Conservation (phyloP, 148 eudicot species). For the Pouteria glomerata region DNA sequence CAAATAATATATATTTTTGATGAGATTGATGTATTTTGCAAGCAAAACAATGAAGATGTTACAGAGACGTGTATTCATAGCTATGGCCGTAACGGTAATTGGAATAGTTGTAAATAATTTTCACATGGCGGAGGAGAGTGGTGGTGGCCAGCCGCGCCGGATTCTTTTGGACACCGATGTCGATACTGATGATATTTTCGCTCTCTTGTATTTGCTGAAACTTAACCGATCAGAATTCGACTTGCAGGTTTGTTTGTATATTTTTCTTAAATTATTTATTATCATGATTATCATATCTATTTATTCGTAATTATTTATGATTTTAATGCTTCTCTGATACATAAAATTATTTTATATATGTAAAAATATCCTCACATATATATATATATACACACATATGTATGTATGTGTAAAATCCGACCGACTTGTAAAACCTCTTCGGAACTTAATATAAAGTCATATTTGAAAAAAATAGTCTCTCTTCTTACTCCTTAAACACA, state of each 20-base stretch:
- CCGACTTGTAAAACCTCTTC: no score
- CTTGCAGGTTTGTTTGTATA: slow-evolving; percentile 30
- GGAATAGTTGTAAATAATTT: slow-evolving; percentile 2
- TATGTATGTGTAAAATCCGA: no score
- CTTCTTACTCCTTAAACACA: no score
- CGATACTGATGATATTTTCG: slow-evolving; percentile 54
- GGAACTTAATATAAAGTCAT: no score
- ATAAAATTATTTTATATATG: no score
- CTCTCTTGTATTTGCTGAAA: slow-evolving; percentile 53
- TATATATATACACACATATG: no score
- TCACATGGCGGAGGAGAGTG: neutral
- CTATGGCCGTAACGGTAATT: neutral
- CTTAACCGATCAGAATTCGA: slow-evolving; percentile 47
- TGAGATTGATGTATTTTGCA: neutral
- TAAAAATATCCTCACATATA: no score
- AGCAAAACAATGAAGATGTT: neutral
- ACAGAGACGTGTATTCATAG: slow-evolving; percentile 5
- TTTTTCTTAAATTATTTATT: no score
- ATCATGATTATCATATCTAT: no score
- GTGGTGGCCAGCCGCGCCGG: slow-evolving; percentile 21
- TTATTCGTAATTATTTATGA: no score
- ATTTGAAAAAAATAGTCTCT: no score
- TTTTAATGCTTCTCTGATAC: no score
- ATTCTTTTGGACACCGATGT: slow-evolving; percentile 55
- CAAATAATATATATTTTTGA: neutral